phyloP scores from a whole-genome alignment of 2,329 filamentous ascomycete species.

The Penicillium rolfsii region DNA sequence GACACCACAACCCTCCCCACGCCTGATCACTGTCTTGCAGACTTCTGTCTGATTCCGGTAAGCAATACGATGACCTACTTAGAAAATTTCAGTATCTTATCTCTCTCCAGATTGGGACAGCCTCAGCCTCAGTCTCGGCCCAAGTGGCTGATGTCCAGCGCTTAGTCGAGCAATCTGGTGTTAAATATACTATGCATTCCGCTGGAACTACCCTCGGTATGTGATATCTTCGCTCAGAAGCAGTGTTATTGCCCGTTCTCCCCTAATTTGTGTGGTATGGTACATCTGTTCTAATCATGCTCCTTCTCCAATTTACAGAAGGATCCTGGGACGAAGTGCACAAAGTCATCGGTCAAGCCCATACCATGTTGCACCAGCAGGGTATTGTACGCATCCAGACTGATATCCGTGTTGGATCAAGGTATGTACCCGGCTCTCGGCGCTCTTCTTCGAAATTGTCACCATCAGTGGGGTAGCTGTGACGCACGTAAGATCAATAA shows the following conservation, averaged over 20 bases:
- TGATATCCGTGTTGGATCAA: constrained; percentile 81
- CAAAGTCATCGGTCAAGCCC: constrained; percentile 81
- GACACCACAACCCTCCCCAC: constrained; percentile 52
- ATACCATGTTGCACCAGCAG: constrained; percentile 72
- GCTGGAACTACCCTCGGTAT: constrained; percentile 89
- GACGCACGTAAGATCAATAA: background rate
- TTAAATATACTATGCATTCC: constrained; percentile 88
- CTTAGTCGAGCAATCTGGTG: constrained; percentile 76
- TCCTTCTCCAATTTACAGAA: constrained; percentile 58
- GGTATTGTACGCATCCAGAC: constrained; percentile 85
- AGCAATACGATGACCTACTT: constrained; percentile 31
- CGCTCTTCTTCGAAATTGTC: background rate
- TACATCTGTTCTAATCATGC: background rate
- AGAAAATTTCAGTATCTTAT: constrained; percentile 2
- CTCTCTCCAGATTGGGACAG: constrained; percentile 71
- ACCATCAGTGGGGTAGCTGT: background rate
- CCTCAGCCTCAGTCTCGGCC: constrained; percentile 71
- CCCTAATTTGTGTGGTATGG: too few species aligned
- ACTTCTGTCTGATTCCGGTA: constrained; percentile 89
- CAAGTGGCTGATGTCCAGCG: constrained; percentile 89
- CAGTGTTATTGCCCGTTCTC: background rate
- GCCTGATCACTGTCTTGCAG: constrained; percentile 76
- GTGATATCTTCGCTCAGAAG: constrained; percentile 36
- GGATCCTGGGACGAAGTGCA: constrained; percentile 90
- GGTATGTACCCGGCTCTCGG: constrained; percentile 54